Base-by-base conservation (phyloP, 163 green algal genomes). In the Scenedesmus sp. region DNA sequence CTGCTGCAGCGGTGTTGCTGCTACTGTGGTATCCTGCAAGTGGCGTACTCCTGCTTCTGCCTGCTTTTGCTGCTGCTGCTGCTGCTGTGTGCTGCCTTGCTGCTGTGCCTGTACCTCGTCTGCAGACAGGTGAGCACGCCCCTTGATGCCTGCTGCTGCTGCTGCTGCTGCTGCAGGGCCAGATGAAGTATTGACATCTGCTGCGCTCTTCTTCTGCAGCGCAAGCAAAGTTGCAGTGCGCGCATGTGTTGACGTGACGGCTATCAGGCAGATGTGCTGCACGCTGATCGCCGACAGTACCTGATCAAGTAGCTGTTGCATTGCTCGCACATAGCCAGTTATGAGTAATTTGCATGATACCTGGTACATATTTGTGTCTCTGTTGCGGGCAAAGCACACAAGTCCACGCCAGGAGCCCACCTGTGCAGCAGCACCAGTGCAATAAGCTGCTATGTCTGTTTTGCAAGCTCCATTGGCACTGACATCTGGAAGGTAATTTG, bases 81-180 rank as follows among this genome's bases (percentile, higher is more conserved):
- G 79, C 43, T 56, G 79, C 24, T 85, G 40, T 68, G 22, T 59
- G 43, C 10, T 61, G 46, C 44, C 44, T 43, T 49, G 49, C 79
- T 85, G 79, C 79, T 51, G 42, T 65, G 65, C 65, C 24, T 22
- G 6, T 22, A 44, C 40, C 24, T 33, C 2, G 65, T 18, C 18
- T 42, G 43, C 24, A 42, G 65, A 24, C 3, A 51, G 24, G 18
- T 30, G 79, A 26, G 79, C 79, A 42, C 79, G 42, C 1, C 24
- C n/a, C 35, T 85, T 85, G 1, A 85, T 59, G 43, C 79, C n/a
- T 24, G 49, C 79, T 85, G 30, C 79, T 85, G 43, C 79, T 65
- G 79, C 26, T 4, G 16, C 9, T 12, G 20, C 79, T 51, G 30
- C 15, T 65, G 20, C 18, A 4, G n/a, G 22, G 20, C n/a, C n/a